Conservation (phyloP, 345 rosid species). For the Kernera saxatilis region DNA sequence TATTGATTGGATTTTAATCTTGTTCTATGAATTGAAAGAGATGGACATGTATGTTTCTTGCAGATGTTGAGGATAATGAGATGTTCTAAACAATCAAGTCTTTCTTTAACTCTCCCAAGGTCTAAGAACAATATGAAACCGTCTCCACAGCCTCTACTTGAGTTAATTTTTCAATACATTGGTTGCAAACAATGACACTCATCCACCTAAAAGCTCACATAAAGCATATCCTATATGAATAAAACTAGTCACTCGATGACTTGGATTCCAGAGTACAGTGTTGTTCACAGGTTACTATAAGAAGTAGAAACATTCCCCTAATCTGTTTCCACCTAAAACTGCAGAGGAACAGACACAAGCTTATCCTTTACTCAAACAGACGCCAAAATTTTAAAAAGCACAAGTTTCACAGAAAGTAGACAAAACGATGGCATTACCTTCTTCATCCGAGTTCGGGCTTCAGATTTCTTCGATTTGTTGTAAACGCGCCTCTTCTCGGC, state of each 20-base stretch:
- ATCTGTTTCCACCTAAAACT: background rate
- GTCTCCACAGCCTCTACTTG: background rate
- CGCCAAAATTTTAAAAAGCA: background rate
- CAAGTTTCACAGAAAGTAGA: background rate
- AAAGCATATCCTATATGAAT: background rate
- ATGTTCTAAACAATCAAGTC: background rate
- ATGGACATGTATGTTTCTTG: background rate
- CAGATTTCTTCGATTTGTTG: constrained; percentile 84
- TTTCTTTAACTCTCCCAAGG: background rate
- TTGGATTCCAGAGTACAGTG: background rate
- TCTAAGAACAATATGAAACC: background rate
- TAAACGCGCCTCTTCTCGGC: constrained; percentile 78
- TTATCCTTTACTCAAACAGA: background rate
- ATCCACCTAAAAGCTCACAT: background rate
- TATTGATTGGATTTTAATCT: background rate
- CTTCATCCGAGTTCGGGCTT: constrained; percentile 85
- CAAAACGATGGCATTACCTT: constrained; percentile 43
- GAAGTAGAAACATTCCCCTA: background rate
- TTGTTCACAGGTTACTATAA: background rate
- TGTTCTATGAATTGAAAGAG: background rate
- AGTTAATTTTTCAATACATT: background rate
- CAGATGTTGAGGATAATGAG: background rate
- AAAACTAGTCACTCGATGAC: background rate
- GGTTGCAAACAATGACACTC: background rate
- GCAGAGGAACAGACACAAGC: background rate